Base-by-base conservation (phyloP, 495 filamentous ascomycete species). In the Copromyces sp. region DNA sequence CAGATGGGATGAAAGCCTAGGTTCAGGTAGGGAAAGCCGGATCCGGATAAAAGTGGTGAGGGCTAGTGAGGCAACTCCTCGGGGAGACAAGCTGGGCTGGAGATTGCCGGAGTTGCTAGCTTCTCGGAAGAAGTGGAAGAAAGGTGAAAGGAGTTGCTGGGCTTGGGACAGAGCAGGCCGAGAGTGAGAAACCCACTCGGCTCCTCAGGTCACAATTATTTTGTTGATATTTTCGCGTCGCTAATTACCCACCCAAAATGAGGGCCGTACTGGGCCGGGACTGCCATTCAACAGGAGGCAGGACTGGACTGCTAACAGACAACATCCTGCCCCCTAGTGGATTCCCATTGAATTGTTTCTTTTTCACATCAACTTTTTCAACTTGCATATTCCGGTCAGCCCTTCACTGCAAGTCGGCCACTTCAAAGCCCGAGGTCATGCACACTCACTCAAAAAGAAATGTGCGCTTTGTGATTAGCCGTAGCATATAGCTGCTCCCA, bases 241-340 rank as follows among this genome's bases (percentile, higher is more conserved):
- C 53, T 65, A 65, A 65, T 65, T 65, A 65, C 53, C 53, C 53
- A 65, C 53, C 53, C 53, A 65, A 65, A 65, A 65, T 65, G 53
- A 65, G 53, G 53, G 45, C n/a, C n/a, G n/a, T 53, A 53, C n/a
- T 12, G 44, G 16, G 41, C 41, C 41, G 17, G 42, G 45, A 53
- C 8, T 20, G 45, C 20, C 45, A 12, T n/a, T n/a, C 45, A 29
- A 53, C 47, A 24, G 47, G n/a, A 53, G 39, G 9, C 9, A 39
- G 39, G 39, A 39, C 39, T 39, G 39, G 9, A 39, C 42, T 20
- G 17, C 42, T 45, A 9, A 45, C 42, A 45, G 17, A 12, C 20
- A 53, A 24, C 45, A 53, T 53, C 20, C 20, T 53, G 45, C 20
- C 45, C 45, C 45, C 29, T 65, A 29, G 53, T 65, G 53, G 53